phyloP scores from a whole-genome alignment of 140 eudicot species.

The Cichorium intybus region DNA sequence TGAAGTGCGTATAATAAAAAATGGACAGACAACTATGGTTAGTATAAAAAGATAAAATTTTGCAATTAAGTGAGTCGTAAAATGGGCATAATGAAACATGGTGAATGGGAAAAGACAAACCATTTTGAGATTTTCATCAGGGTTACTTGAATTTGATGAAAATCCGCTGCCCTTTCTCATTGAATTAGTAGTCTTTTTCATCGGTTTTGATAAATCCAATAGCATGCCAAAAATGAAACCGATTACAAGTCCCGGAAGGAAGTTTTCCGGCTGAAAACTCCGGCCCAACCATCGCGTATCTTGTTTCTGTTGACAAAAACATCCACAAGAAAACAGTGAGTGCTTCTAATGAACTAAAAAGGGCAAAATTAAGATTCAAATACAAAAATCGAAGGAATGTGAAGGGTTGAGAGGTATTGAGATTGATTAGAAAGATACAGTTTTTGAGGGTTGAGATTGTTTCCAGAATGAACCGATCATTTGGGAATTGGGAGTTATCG shows the following conservation, averaged over 20 bases:
- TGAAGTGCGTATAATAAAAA: no score
- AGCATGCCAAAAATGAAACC: conserved; percentile 67
- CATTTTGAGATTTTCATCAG: conserved; percentile 71
- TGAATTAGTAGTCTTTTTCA: conserved; percentile 6
- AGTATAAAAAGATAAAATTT: background rate
- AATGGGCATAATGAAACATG: background rate
- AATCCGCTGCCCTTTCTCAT: conserved; percentile 10
- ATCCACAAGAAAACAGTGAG: background rate
- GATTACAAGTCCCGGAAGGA: conserved; percentile 68
- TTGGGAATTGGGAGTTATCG: conserved; percentile 10
- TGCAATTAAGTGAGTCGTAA: background rate
- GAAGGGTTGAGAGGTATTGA: background rate
- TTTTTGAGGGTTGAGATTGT: conserved; percentile 29
- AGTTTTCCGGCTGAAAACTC: conserved; percentile 64
- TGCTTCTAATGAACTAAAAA: background rate
- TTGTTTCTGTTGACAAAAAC: conserved; percentile 30
- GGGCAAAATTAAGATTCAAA: background rate
- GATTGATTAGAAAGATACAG: conserved; percentile 22
- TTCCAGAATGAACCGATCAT: conserved; percentile 34
- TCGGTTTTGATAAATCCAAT: conserved; percentile 53
- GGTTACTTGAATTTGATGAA: conserved; percentile 7
- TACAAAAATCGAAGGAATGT: background rate
- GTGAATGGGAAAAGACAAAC: conserved; percentile 24
- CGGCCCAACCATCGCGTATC: conserved; percentile 42
- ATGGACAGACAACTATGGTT: background rate